Percentiles rank a stretch among this genome's conserved stretches.
These are phyloP conservation scores for Endothia cerciana DNA, from an alignment of 2,329 filamentous ascomycete genomes.

Conservation along the genomic window DNA sequence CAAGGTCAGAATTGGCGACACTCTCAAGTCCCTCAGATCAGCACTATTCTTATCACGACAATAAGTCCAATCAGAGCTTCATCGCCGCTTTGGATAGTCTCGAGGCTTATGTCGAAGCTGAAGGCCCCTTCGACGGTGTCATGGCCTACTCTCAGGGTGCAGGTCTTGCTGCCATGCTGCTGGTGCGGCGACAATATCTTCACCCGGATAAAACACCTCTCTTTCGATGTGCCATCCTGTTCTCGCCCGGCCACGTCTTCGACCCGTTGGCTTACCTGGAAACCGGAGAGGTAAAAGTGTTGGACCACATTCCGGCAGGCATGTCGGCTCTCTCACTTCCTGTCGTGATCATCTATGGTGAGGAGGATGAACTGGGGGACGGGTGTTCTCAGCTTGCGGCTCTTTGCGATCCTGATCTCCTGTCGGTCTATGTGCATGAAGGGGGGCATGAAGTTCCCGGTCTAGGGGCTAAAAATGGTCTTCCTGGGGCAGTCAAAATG, in stretches of 20 bases:
- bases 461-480: neutral
- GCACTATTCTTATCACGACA: conserved; percentile 11
- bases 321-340: neutral
- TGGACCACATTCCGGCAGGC: neutral
- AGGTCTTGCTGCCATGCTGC: neutral
- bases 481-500: neutral
- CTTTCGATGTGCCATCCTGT: conserved; percentile 6
- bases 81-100: conserved; percentile 2
- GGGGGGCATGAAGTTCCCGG: conserved; percentile 6
- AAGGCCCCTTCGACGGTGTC: conserved; percentile 11
- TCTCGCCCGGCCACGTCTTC: neutral
- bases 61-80: neutral
- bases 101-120: conserved; percentile 1
- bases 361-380: neutral
- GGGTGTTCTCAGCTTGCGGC: neutral
- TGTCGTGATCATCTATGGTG: conserved; percentile 7
- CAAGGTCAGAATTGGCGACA: neutral
- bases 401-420: conserved; percentile 3
- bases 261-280: conserved; percentile 4
- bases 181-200: conserved; percentile 5
- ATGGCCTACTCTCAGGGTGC: conserved; percentile 11
- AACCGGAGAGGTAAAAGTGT: neutral
- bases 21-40: neutral
- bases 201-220: neutral
- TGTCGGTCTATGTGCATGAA: conserved; percentile 3